Evolutionary conservation across 208 protist genomes (phyloP).

Genomic region (Baffinella frigidus): DNA sequence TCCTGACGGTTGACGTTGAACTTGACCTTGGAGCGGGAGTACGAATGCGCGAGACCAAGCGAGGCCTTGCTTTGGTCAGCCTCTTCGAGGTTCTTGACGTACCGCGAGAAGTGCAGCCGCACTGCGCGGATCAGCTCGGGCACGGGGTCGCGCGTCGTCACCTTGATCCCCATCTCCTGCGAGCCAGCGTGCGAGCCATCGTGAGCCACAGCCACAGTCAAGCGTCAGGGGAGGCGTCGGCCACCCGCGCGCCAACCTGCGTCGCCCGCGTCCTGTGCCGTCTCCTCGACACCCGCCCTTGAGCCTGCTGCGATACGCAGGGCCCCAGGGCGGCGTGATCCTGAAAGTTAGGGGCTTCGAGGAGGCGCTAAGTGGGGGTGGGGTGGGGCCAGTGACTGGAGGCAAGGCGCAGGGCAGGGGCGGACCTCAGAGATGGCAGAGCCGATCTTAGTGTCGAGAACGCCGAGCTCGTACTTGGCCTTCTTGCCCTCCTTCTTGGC

Average conservation of each 20-base stretch:
- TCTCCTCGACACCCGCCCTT: too few species aligned
- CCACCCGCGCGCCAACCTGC: too few species aligned
- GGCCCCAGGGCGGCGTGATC: too few species aligned
- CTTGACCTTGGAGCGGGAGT: slow-evolving; percentile 90
- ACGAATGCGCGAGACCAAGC: slow-evolving; percentile 96
- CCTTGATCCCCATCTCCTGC: slow-evolving; percentile 80
- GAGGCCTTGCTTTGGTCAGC: slow-evolving; percentile 92
- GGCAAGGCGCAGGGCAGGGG: slow-evolving; percentile 64
- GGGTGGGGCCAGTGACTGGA: neutral
- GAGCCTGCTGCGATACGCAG: too few species aligned
- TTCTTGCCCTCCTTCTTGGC: slow-evolving; percentile 75
- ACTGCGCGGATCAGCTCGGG: slow-evolving; percentile 89
- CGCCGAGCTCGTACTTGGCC: slow-evolving; percentile 85
- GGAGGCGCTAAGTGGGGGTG: too few species aligned
- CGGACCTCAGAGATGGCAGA: slow-evolving; percentile 86
- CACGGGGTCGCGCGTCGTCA: slow-evolving; percentile 81
- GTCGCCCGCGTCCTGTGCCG: too few species aligned
- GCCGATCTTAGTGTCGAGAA: slow-evolving; percentile 91
- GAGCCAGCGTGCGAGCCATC: too few species aligned
- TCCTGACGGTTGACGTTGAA: slow-evolving; percentile 64
- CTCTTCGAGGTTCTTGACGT: slow-evolving; percentile 75
- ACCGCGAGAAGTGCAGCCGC: slow-evolving; percentile 85
- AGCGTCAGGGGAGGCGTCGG: too few species aligned
- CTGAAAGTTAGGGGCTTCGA: too few species aligned
- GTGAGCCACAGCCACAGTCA: slow-evolving; percentile 44